Evolutionary conservation across 192 early-diverging fungal species (phyloP), one percentile per base, ranked within the genome.

Genomic region (Chytriomyces sp.): DNA sequence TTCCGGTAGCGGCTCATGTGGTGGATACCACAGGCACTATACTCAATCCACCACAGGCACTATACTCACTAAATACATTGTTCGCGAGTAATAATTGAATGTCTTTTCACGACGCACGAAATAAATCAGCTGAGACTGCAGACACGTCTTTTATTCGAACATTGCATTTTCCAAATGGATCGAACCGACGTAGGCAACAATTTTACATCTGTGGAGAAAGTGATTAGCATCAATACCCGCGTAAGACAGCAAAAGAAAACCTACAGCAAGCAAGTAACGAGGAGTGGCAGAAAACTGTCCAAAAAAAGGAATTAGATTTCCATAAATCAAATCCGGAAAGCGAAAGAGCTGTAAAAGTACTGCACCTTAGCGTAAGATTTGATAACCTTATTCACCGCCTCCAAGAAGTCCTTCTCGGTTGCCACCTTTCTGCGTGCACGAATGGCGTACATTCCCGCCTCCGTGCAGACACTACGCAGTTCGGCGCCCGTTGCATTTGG

Each of bases 401-500:
- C 97, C 86, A 99, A 89, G 86, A 98, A 99, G 88, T 99, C 98
- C 88, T 99, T 98, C 82, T 99, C 98, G 28, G 96, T 98, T 20
- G 98, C 97, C 20, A 98, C 91, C 92, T 98, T 98, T 90, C 97
- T 92, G 82, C 98, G 89, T 66, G 95, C 93, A 11, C 98, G 89
- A 76, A 99, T 99, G 1, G 98, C 98, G 90, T 95, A 99, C 98
- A 99, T 99, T 68, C 98, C 98, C 9, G 98, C 97, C 85, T 99
- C 98, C 44, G 98, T 99, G 87, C 98, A 99, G 67, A 99, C 98
- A 82, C 92, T 94, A 72, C 98, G 91, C 69, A 99, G 86, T 85
- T 99, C 98, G 20, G 98, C 98, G 69, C 97, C 97, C 1, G 98
- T 99, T 72, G 95, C 94, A 84, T 99, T 99, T 47, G 98, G 98